Evolutionary conservation across 352 stramenopile genomes (phyloP).

Genomic region (Elongisporangium senticosum): DNA sequence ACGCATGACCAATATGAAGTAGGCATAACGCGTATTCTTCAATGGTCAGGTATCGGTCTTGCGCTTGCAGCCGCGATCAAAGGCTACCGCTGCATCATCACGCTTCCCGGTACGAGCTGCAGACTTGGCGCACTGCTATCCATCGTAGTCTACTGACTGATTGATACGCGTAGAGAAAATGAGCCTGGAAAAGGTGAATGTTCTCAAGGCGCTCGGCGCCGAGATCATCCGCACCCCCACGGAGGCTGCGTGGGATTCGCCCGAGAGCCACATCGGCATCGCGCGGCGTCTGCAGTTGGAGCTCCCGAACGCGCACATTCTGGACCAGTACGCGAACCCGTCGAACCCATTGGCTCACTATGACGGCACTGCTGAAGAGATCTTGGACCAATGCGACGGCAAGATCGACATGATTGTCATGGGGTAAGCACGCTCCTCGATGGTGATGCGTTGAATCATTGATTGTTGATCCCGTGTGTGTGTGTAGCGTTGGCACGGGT

Average conservation of each 20-base stretch:
- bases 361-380: slow-evolving; percentile 93
- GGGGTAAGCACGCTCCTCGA: slow-evolving; percentile 16
- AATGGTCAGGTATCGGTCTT: slow-evolving; percentile 85
- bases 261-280: slow-evolving; percentile 92
- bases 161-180: slow-evolving; percentile 84
- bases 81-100: slow-evolving; percentile 93
- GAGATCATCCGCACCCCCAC: slow-evolving; percentile 96
- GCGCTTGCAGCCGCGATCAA: slow-evolving; percentile 95
- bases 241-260: slow-evolving; percentile 93
- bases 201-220: slow-evolving; percentile 93
- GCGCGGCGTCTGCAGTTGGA: slow-evolving; percentile 88
- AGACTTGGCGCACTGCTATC: background rate
- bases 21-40: background rate
- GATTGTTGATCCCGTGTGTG: background rate
- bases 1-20: slow-evolving; percentile 52
- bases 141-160: background rate
- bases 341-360: slow-evolving; percentile 95
- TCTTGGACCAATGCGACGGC: slow-evolving; percentile 88
- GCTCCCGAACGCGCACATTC: slow-evolving; percentile 92
- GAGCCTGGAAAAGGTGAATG: slow-evolving; percentile 93
- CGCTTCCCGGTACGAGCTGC: slow-evolving; percentile 36
- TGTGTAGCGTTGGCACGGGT: slow-evolving; percentile 86
- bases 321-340: slow-evolving; percentile 95
- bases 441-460: background rate
- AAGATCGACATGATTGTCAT: slow-evolving; percentile 95